Evolutionary conservation across 768 basidiomycete genomes (phyloP), one percentile per base, ranked within the genome.

Genomic region (Suillus weaverae): DNA sequence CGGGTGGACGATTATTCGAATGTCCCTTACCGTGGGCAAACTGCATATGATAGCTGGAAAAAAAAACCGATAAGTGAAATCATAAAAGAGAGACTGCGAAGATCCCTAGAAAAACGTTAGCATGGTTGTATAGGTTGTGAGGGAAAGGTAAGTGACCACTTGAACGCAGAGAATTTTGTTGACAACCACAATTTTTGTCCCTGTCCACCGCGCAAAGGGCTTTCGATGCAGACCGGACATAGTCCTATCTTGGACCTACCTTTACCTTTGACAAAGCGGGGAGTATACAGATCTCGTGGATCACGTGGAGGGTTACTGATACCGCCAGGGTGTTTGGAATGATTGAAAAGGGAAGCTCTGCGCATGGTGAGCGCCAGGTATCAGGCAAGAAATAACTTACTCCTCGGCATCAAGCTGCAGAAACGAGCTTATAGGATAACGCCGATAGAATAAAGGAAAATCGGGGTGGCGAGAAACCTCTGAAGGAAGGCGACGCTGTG

Each of bases 101-200:
- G 68, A 35, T 18, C 75, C 66, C 74, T 77, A 60, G 67, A 22
- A 48, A 57, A 46, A 30, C 13, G 6, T 48, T n/a, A 63, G 11
- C 55, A 59, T 26, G 20, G 36, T 26, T 16, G 30, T 22, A 30
- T 51, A 13, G 67, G 22, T 67, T 66, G 22, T n/a, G 26, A 50
- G 51, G 51, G 16, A 38, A 16, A n/a, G 30, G 43, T 60, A 36
- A n/a, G 8, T 35, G 26, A 43, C 89, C 79, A 92, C 91, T 93
- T 92, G 80, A 87, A 92, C 22, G 91, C 91, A 16, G 88, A 90
- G 70, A 89, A 88, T 69, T 92, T 92, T 85, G 87, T 92, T 2
- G 86, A 84, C 39, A 92, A 75, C 92, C 92, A 94, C 33, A 89
- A 66, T 44, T 82, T 81, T 69, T 84, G 85, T 3, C 84, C 84